Base-by-base conservation (phyloP, 495 filamentous ascomycete species). In the Penicillium cinerascens region DNA sequence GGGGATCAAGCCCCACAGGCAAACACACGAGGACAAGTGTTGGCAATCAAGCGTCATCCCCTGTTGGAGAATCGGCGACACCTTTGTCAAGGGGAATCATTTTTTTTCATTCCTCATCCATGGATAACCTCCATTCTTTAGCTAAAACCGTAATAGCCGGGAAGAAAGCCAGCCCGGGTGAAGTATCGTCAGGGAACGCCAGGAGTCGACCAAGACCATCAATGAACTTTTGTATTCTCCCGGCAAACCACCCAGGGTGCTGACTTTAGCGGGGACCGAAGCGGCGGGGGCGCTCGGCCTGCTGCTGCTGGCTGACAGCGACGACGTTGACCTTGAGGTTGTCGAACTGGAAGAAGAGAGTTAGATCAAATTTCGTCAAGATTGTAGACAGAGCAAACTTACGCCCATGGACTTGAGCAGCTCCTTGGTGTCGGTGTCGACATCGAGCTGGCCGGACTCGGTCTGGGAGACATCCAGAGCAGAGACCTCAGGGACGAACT, bases 401-500 rank as follows among this genome's bases (percentile, higher is more conserved):
- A 97, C 92, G 73, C 93, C 93, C 64, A 98, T 81, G 83, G 82
- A 87, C 88, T 97, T 98, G 73, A 98, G 81, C 65, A 98, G 78
- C 71, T 97, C 93, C 85, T 97, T 96, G 69, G 93, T 98, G 77
- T 98, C 95, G 70, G 80, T 69, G 72, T 98, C 93, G 61, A 98
- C 88, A 60, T 98, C 95, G 68, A 98, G 82, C 72, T 88, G 85
- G 60, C 95, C 95, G 67, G 79, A 84, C 80, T 97, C 93, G 67
- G 82, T 86, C 80, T 92, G 88, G 64, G 86, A 86, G 80, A 96
- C 93, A 82, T 97, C 95, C 70, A 98, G 88, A 65, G 95, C 93
- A 38, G 95, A 97, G 64, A 98, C 80, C 78, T 98, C 93, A 61
- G 95, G 95, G 56, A 98, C 93, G 80, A 96, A 98, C 84, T 98